Conservation (phyloP, 257 asterid genomes). For the Solanum sitiens region DNA sequence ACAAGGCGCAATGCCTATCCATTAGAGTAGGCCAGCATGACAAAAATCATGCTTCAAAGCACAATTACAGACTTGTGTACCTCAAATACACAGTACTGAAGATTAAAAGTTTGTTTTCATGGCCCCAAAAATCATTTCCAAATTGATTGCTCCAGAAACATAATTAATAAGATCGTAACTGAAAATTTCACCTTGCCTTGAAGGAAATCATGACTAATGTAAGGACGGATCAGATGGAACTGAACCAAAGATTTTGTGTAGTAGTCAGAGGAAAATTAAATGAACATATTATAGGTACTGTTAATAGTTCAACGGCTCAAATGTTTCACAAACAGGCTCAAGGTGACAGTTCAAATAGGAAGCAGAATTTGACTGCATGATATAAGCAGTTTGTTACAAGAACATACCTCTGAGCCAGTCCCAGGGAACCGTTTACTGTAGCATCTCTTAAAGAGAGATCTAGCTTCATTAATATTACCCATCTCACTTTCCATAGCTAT, state of each 20-base stretch:
- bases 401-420: conserved; percentile 88
- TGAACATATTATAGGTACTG: neutral
- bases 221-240: neutral
- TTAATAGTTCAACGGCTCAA: neutral
- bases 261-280: neutral
- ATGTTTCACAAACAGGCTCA: neutral
- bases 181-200: neutral
- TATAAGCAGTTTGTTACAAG: neutral
- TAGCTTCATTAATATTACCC: conserved; percentile 77
- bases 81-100: neutral
- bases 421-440: conserved; percentile 76
- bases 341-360: neutral
- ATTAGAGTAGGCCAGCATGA: neutral
- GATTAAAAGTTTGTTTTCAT: neutral
- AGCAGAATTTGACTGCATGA: neutral
- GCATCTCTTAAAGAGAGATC: conserved; percentile 88
- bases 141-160: neutral
- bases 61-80: neutral
- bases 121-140: neutral
- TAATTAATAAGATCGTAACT: neutral
- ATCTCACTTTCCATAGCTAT: conserved; percentile 65
- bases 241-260: neutral
- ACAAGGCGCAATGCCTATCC: neutral
- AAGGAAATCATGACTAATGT: neutral
- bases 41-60: neutral